These are phyloP conservation scores for Pythium guiyangense DNA, from an alignment of 352 stramenopile genomes.

Conservation along the genomic window DNA sequence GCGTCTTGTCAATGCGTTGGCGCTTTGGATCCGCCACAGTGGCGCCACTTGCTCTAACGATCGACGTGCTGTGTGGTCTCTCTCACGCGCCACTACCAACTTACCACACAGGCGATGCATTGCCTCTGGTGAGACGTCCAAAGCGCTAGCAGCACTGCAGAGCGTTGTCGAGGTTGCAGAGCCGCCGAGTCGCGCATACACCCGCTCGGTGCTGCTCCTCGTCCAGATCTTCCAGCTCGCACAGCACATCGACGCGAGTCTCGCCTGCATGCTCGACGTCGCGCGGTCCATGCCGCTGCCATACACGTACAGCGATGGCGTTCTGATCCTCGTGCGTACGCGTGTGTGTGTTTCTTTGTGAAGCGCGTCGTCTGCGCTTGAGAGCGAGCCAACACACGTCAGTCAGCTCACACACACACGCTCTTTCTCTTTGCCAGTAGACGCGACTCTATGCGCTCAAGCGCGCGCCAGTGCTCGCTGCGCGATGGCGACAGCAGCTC, in stretches of 20 bases:
- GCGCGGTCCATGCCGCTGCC: slow-evolving; percentile 41
- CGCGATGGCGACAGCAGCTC: slow-evolving; percentile 42
- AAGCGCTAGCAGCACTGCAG: slow-evolving; percentile 38
- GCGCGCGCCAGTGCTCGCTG: slow-evolving; percentile 7
- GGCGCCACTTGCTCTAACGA: neutral
- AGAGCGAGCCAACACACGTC: too few species aligned
- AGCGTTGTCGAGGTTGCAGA: slow-evolving; percentile 37
- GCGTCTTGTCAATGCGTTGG: neutral
- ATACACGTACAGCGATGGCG: slow-evolving; percentile 31
- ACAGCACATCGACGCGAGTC: slow-evolving; percentile 21
- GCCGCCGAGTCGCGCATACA: slow-evolving; percentile 20
- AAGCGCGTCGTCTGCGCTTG: neutral
- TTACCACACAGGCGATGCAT: slow-evolving; percentile 37
- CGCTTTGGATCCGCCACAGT: neutral
- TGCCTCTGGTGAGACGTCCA: slow-evolving; percentile 28
- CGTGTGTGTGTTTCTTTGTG: neutral
- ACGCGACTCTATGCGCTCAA: slow-evolving; percentile 31
- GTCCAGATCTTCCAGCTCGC: slow-evolving; percentile 35
- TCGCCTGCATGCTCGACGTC: slow-evolving; percentile 35
- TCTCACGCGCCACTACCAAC: neutral
- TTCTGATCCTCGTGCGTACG: slow-evolving; percentile 41
- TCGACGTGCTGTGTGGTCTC: too few species aligned
- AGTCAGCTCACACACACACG: neutral
- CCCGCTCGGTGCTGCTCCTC: slow-evolving; percentile 28
- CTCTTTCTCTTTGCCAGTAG: slow-evolving; percentile 14